These are phyloP conservation scores for Rugonectria rugulosa DNA, from an alignment of 2,329 filamentous ascomycete genomes.

Conservation along the genomic window DNA sequence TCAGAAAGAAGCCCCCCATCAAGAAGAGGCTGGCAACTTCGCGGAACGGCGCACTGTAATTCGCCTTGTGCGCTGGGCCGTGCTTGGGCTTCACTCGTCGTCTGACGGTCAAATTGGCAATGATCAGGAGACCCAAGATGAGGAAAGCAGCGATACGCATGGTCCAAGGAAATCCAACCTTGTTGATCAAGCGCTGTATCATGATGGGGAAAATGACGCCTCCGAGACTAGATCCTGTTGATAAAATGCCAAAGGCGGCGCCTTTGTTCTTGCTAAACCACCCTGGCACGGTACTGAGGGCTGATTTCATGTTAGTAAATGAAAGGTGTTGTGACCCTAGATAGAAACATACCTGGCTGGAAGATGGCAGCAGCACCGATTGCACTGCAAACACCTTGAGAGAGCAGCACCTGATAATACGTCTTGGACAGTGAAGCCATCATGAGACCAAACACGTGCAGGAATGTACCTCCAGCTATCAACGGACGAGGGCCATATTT, in stretches of 20 bases:
- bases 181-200: constrained; percentile 44
- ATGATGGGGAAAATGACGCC: constrained; percentile 53
- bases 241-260: constrained; percentile 46
- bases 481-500: constrained; percentile 68
- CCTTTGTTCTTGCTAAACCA: constrained; percentile 47
- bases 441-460: constrained; percentile 69
- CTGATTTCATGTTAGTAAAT: constrained; percentile 11
- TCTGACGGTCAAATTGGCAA: constrained; percentile 43
- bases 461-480: constrained; percentile 57
- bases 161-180: constrained; percentile 49
- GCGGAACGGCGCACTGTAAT: constrained; percentile 42
- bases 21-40: constrained; percentile 43
- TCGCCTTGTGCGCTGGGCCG: constrained; percentile 38
- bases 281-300: constrained; percentile 40
- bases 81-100: constrained; percentile 30
- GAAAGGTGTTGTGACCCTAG: background rate
- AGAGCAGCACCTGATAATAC: constrained; percentile 51
- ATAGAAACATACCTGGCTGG: constrained; percentile 36
- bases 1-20: constrained; percentile 41
- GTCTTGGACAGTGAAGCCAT: constrained; percentile 60
- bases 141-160: constrained; percentile 50
- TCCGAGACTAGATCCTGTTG: constrained; percentile 47
- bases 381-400: constrained; percentile 48
- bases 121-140: constrained; percentile 42
- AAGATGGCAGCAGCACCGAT: constrained; percentile 45